Evolutionary conservation across 768 basidiomycete genomes (phyloP), one percentile per base, ranked within the genome.

Genomic region (Boletus rufocinnamomeus): DNA sequence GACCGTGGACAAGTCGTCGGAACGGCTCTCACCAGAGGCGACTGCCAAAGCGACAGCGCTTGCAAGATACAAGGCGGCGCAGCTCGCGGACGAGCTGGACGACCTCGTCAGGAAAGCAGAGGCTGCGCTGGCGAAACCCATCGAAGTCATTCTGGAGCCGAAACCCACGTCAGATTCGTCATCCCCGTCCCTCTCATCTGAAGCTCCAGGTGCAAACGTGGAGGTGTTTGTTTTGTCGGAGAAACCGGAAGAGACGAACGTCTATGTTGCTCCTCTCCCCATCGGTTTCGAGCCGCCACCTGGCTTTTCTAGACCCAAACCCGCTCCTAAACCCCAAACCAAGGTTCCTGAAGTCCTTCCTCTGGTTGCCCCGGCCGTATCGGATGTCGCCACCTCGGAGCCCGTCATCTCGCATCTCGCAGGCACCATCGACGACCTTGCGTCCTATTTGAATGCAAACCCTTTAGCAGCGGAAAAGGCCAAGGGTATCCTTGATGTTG

Each of bases 351-450:
- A 64, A 6, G 77, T 76, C 1, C 81, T 98, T 11, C 93, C 95
- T 46, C 83, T 92, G 23, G 78, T 98, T 58, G 89, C 91, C 2
- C 93, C 95, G 1, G 82, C 82, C 21, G 85, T 99, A 46, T 80
- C 85, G 32, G 86, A 88, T 58, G 78, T 93, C 47, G 76, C 78
- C 53, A 75, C 81, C 17, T 88, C 90, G 10, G 96, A 98, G 69
- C 95, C 95, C n/a, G 86, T 97, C 65, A 89, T 99, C 61, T 81
- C 86, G 5, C 93, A 98, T 67, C 87, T 99, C 11, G 96, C 95
- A 9, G 81, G 84, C 4, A 95, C 93, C 35, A 98, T 98, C 66
- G 97, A 98, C 76, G 83, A 87, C 66, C 88, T 99, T 50, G 88
- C 95, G 17, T 82, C 87, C 11, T 94, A 88, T 75, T 80, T 98